These are phyloP conservation scores for Phtheirospermum japonicum DNA, from an alignment of 257 asterid species.

Conservation along the genomic window DNA sequence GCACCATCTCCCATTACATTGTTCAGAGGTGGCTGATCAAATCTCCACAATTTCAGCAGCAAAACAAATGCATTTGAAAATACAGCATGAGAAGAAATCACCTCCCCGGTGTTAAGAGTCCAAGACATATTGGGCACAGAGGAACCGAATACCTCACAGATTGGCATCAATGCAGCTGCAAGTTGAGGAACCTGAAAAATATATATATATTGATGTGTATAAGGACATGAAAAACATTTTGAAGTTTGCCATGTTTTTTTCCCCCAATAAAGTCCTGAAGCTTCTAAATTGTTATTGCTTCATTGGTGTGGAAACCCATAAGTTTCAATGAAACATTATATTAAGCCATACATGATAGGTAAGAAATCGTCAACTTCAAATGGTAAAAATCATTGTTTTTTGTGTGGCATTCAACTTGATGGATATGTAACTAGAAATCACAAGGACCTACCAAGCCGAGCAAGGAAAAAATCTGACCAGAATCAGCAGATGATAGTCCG, in stretches of 20 bases:
- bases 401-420: conserved; percentile 5
- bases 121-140: conserved; percentile 78
- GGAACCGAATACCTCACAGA: conserved; percentile 93
- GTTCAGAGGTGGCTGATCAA: conserved; percentile 84
- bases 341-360: not conserved
- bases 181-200: conserved; percentile 89
- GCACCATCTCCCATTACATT: conserved; percentile 60
- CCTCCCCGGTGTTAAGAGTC: conserved; percentile 68
- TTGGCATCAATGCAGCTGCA: conserved; percentile 94
- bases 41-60: conserved; percentile 93
- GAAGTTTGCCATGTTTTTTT: not conserved
- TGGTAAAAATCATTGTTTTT: not conserved
- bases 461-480: conserved; percentile 77
- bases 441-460: conserved; percentile 90
- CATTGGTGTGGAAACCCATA: too few relatives aligned
- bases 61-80: conserved; percentile 92
- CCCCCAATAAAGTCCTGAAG: not conserved
- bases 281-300: too few relatives aligned
- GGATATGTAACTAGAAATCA: conserved; percentile 18
- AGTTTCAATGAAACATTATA: not conserved
- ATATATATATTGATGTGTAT: conserved; percentile 4
- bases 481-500: conserved; percentile 76
- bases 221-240: not conserved
- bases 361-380: not conserved
- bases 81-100: conserved; percentile 69